Base-by-base conservation (phyloP, 2,329 filamentous ascomycete genomes). In the Fonsecaea monophora region DNA sequence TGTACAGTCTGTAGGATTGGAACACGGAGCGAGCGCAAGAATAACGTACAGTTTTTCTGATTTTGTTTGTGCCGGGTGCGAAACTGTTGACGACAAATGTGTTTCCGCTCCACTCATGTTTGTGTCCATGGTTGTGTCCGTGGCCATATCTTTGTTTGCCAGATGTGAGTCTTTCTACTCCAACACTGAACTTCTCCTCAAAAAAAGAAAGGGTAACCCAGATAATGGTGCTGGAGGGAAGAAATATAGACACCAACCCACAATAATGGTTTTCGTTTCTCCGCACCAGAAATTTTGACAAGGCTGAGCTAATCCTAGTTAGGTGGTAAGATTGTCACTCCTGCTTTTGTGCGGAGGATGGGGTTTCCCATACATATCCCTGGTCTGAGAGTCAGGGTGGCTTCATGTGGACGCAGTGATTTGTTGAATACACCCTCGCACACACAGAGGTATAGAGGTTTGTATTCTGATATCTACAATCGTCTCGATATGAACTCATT, bases 1-100 rank as follows among this genome's bases (percentile, higher is more conserved):
- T 25, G 25, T 25, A 25, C 25, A 25, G 25, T 25, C 61, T 18
- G 38, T 57, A 38, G 53, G 58, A 62, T 32, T 54, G 38, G 30
- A 34, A 12, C 40, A 21, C 42, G 38, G 30, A 18, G 37, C 40
- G 48, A 67, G 59, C 40, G 57, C 3, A 48, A 35, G 4, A 30
- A 25, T 25, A 60, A 68, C 79, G 69, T 75, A 82, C 80, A 81
- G 74, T 77, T 76, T 79, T 72, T 80, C 77, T 13, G 74, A 68
- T 72, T 79, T 81, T 63, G 72, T 40, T 18, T 6, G 35, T 21
- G 57, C n/a, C 13, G 35, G 42, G 8, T 34, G 13, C 6, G 40
- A 37, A 15, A 50, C 15, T 4, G 48, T 35, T n/a, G 53, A 25
- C 7, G 21, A 48, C n/a, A 50, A 13, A 13, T 60, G 15, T 10